Conservation (phyloP, 1,284 basidiomycete genomes). For the Ganoderma lucidum region DNA sequence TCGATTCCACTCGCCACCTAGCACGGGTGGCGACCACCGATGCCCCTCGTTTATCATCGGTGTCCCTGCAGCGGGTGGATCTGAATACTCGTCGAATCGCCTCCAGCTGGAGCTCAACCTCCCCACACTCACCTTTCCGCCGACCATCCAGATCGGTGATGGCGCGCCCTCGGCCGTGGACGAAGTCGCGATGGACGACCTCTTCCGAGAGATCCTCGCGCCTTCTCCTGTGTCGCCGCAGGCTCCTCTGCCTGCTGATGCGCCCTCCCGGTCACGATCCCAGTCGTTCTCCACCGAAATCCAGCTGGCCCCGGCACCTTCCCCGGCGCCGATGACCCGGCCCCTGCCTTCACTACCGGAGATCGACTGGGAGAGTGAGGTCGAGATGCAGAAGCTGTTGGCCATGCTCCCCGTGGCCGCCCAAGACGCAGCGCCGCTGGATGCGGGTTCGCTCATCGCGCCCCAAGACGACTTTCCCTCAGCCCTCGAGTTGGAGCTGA, state of each 20-base stretch:
- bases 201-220: conserved; percentile 74
- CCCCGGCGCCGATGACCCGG: conserved; percentile 36
- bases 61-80: conserved; percentile 91
- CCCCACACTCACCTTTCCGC: conserved; percentile 33
- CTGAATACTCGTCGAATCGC: conserved; percentile 43
- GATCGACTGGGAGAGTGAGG: conserved; percentile 52
- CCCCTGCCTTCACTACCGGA: conserved; percentile 28
- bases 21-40: conserved; percentile 90
- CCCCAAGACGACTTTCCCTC: conserved; percentile 43
- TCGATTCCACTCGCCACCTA: conserved; percentile 88
- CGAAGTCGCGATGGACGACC: conserved; percentile 67
- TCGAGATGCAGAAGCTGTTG: conserved; percentile 70
- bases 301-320: conserved; percentile 29
- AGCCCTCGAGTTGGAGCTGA: conserved; percentile 46
- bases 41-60: conserved; percentile 58
- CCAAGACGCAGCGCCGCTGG: conserved; percentile 40
- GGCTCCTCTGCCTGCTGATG: conserved; percentile 41
- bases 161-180: conserved; percentile 46
- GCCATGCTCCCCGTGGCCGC: conserved; percentile 55
- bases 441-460: conserved; percentile 33
- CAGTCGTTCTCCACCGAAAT: conserved; percentile 31
- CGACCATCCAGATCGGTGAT: conserved; percentile 30
- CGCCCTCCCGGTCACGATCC: conserved; percentile 28
- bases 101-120: conserved; percentile 42
- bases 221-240: conserved; percentile 54